A percentile compares a stretch with the other conserved stretches of the same genome.
Evolutionary conservation across 768 basidiomycete genomes (phyloP).

Genomic region (Termitomyces sp.): DNA sequence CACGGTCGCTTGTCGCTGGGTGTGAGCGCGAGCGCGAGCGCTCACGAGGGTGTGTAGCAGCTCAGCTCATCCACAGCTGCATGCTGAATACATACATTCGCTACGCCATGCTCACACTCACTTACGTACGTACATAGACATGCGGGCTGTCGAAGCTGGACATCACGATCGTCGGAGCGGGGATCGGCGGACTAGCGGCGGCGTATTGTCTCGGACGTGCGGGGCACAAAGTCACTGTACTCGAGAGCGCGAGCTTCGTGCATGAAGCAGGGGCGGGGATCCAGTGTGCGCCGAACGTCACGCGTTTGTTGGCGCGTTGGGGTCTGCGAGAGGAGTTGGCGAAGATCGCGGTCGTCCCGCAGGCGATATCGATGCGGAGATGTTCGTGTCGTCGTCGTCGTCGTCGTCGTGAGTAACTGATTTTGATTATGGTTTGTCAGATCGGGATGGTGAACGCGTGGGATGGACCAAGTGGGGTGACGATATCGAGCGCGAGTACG

Average conservation of each 20-base stretch:
- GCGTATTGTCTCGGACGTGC: slow-evolving; percentile 39
- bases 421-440: slow-evolving; percentile 16
- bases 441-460: slow-evolving; percentile 23
- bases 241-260: slow-evolving; percentile 33
- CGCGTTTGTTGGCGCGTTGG: slow-evolving; percentile 44
- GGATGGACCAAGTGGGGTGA: slow-evolving; percentile 23
- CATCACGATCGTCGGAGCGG: slow-evolving; percentile 43
- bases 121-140: background rate
- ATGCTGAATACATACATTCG: too few species aligned
- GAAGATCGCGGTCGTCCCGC: slow-evolving; percentile 30
- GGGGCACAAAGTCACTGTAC: slow-evolving; percentile 43
- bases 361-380: slow-evolving; percentile 32
- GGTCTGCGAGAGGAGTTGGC: slow-evolving; percentile 38
- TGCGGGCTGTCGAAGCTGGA: background rate
- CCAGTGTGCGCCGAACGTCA: slow-evolving; percentile 37
- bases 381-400: slow-evolving; percentile 24
- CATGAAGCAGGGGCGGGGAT: slow-evolving; percentile 50
- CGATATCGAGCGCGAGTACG: slow-evolving; percentile 21
- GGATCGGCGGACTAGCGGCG: slow-evolving; percentile 43
- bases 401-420: background rate
- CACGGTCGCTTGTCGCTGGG: too few species aligned
- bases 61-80: too few species aligned
- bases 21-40: too few species aligned
- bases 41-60: too few species aligned
- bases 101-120: background rate